Base-by-base conservation (phyloP, 768 basidiomycete species). In the Hericium coralloides region DNA sequence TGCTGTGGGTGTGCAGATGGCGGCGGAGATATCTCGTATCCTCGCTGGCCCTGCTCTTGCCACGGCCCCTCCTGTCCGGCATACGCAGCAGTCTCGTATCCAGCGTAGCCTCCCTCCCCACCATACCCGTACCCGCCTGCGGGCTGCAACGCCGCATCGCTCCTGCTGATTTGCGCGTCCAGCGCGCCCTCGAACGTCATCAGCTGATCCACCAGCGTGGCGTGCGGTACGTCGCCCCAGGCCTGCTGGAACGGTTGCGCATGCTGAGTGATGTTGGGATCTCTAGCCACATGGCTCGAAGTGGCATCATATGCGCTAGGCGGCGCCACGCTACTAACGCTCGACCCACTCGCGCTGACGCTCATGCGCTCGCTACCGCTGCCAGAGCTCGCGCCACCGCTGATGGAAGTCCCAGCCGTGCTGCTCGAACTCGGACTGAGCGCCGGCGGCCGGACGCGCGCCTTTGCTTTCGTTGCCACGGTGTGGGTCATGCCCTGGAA, bases 401-500 rank as follows among this genome's bases (percentile, higher is more conserved):
- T 31, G 31, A 31, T 6, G 8, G 31, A 31, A 20, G 14, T 45
- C n/a, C 17, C 20, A n/a, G 17, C 20, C 7, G 14, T 7, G 10
- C 43, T 20, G 20, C 43, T 45, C 20, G 43, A 18, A 6, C 43
- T 45, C 18, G 43, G n/a, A n/a, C 20, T n/a, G 15, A 45, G 43
- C 12, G n/a, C n/a, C 5, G 43, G 64, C 10, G 31, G 31, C 50
- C 47, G 50, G 59, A 56, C 31, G 38, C 52, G 49, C 36, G 51
- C 17, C 3, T 53, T 51, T 9, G 65, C 64, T 56, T 79, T 81
- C 0, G 80, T 83, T 9, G 73, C 71, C 22, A 89, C 72, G 0
- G 80, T 85, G 58, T 85, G 80, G 10, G 82, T 87, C 63, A 82
- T 79, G n/a, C 88, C 88, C 51, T 85, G 81, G 67, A 89, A 89